phyloP scores from a whole-genome alignment of 257 asterid genomes.

The Jasminum sambac region DNA sequence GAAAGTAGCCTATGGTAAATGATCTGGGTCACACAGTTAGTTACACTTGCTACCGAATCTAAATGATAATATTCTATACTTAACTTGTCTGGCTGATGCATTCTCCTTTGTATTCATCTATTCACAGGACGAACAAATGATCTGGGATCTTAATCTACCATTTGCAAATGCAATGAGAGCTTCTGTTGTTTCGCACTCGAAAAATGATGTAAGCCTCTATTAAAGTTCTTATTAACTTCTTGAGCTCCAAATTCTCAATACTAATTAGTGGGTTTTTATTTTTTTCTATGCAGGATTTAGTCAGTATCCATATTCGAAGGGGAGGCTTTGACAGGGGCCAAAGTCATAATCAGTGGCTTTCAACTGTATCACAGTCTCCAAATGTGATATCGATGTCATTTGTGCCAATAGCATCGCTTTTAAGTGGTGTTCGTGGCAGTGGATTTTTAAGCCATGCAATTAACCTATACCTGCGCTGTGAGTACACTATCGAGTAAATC shows the following conservation, averaged over 20 bases:
- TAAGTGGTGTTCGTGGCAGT: constrained; percentile 79
- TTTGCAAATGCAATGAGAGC: constrained; percentile 62
- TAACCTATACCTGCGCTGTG: constrained; percentile 85
- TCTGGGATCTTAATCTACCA: constrained; percentile 68
- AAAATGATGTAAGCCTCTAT: constrained; percentile 51
- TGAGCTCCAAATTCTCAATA: constrained; percentile 6
- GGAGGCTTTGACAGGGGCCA: constrained; percentile 82
- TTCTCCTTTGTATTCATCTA: constrained; percentile 9
- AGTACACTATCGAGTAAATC: constrained; percentile 31
- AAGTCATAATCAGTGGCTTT: constrained; percentile 88
- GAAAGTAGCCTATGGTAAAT: neutral
- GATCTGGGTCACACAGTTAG: neutral
- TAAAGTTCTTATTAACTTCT: constrained; percentile 17
- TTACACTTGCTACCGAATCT: neutral
- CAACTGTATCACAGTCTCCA: constrained; percentile 79
- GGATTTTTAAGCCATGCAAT: constrained; percentile 92
- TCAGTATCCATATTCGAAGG: constrained; percentile 67
- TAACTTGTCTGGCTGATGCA: neutral
- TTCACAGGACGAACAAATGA: constrained; percentile 53
- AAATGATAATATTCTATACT: neutral
- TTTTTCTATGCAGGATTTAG: constrained; percentile 59
- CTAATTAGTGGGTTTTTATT: constrained; percentile 2
- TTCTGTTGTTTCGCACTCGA: constrained; percentile 69
- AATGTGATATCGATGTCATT: constrained; percentile 89
- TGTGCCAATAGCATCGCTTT: constrained; percentile 85